Evolutionary conservation across 768 basidiomycete genomes (phyloP).

Genomic region (Suillus discolor): DNA sequence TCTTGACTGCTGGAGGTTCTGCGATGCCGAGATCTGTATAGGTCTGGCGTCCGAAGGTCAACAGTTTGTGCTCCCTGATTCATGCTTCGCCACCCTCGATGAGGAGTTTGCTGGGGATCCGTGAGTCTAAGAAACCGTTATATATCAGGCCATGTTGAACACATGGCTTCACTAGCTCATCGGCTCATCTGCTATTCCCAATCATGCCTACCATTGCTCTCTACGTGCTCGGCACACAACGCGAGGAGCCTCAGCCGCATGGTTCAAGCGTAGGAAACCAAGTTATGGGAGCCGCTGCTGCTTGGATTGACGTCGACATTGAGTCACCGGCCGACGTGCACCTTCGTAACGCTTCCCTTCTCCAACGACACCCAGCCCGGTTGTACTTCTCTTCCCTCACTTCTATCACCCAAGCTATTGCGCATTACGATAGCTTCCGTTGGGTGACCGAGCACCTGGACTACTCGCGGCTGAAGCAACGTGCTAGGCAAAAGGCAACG

Average conservation of each 20-base stretch:
- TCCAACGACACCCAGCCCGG: conserved; percentile 51
- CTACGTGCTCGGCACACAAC: conserved; percentile 48
- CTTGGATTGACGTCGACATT: conserved; percentile 49
- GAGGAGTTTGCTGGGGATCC: conserved; percentile 41
- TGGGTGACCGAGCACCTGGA: conserved; percentile 56
- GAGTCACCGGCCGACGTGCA: conserved; percentile 61
- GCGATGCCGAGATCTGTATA: conserved; percentile 53
- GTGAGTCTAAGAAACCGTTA: conserved; percentile 22
- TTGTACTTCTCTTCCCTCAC: conserved; percentile 58
- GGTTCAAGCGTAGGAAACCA: conserved; percentile 13
- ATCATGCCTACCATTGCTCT: conserved; percentile 54
- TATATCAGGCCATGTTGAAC: conserved; percentile 7
- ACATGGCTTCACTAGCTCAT: conserved; percentile 35
- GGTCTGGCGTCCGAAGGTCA: conserved; percentile 56
- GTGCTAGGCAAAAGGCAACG: conserved; percentile 58
- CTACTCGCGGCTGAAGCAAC: conserved; percentile 56
- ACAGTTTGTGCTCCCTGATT: conserved; percentile 57
- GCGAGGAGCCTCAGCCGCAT: conserved; percentile 18
- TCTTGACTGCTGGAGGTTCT: conserved; percentile 50
- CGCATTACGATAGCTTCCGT: conserved; percentile 59
- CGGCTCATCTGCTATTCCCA: conserved; percentile 56
- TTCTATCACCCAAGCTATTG: conserved; percentile 52
- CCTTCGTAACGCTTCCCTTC: conserved; percentile 59
- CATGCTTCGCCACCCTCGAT: conserved; percentile 55
- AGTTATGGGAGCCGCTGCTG: conserved; percentile 21